These are phyloP conservation scores for Naganishia vaughanmartiniae DNA, from an alignment of 768 basidiomycete species.

Conservation along the genomic window DNA sequence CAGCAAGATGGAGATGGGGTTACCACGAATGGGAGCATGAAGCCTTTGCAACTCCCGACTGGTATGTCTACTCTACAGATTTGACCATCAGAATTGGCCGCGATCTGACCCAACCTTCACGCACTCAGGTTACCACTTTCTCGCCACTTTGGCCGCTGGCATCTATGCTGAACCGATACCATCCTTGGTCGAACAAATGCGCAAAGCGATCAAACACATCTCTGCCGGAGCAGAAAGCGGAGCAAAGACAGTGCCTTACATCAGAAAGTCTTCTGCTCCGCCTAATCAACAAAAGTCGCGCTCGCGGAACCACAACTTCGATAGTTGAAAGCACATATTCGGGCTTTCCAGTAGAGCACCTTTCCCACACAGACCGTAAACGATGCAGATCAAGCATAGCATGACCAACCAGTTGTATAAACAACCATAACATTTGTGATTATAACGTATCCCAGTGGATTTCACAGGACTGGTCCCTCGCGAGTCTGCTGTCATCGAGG, in stretches of 20 bases:
- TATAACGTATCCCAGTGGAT: no score
- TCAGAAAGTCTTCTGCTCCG: neutral
- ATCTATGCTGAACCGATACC: constrained; percentile 26
- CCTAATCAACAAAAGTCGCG: neutral
- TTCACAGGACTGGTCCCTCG: no score
- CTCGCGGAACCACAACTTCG: neutral
- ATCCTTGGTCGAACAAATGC: constrained; percentile 1
- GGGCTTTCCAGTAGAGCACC: no score
- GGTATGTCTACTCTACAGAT: neutral
- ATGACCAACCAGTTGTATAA: no score
- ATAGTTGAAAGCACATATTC: no score
- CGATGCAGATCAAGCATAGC: no score
- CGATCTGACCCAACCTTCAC: neutral
- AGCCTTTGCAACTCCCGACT: neutral
- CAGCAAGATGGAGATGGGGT: neutral
- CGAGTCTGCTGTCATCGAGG: no score
- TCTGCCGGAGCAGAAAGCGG: neutral
- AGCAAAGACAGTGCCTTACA: neutral
- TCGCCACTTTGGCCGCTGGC: constrained; percentile 5
- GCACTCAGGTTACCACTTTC: constrained; percentile 18
- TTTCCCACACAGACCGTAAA: no score
- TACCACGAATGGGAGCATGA: neutral
- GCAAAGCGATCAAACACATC: neutral
- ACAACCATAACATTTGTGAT: no score
- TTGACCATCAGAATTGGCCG: neutral